Conservation (phyloP, 192 early-diverging fungal species). For the Backusella mclennaniae region DNA sequence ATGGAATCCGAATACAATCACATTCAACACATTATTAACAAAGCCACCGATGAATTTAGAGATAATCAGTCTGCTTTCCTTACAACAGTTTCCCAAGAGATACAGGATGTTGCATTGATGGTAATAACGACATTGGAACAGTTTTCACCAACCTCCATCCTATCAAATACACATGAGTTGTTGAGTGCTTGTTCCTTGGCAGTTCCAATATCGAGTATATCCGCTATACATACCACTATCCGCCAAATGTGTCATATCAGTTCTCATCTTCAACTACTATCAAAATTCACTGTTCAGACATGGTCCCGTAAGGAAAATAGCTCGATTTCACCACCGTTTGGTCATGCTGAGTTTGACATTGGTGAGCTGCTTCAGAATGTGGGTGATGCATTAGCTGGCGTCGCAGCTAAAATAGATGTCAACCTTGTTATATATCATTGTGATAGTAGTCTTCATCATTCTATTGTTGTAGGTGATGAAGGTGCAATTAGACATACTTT, state of each 20-base stretch:
- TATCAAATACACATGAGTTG: slow-evolving; percentile 48
- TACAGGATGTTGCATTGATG: slow-evolving; percentile 47
- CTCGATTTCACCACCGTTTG: slow-evolving; percentile 13
- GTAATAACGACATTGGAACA: slow-evolving; percentile 49
- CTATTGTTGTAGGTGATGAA: slow-evolving; percentile 51
- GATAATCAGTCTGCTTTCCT: slow-evolving; percentile 33
- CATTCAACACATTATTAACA: not conserved
- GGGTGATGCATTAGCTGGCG: slow-evolving; percentile 57
- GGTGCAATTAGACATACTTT: slow-evolving; percentile 50
- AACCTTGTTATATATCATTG: slow-evolving; percentile 57
- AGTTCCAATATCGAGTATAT: slow-evolving; percentile 51
- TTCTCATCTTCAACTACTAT: slow-evolving; percentile 40
- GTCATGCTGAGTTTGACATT: slow-evolving; percentile 47
- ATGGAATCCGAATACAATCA: not conserved
- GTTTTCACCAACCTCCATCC: slow-evolving; percentile 44
- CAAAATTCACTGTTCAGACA: slow-evolving; percentile 28
- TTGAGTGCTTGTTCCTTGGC: slow-evolving; percentile 54
- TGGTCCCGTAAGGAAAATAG: slow-evolving; percentile 16
- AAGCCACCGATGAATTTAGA: not conserved
- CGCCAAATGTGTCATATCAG: slow-evolving; percentile 54
- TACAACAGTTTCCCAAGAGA: slow-evolving; percentile 41
- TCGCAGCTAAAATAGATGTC: slow-evolving; percentile 49
- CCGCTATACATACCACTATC: slow-evolving; percentile 52
- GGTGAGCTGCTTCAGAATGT: slow-evolving; percentile 55
- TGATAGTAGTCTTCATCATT: slow-evolving; percentile 51